Evolutionary conservation across 2,329 filamentous ascomycete genomes (phyloP).

Genomic region (Fusarium sp.): DNA sequence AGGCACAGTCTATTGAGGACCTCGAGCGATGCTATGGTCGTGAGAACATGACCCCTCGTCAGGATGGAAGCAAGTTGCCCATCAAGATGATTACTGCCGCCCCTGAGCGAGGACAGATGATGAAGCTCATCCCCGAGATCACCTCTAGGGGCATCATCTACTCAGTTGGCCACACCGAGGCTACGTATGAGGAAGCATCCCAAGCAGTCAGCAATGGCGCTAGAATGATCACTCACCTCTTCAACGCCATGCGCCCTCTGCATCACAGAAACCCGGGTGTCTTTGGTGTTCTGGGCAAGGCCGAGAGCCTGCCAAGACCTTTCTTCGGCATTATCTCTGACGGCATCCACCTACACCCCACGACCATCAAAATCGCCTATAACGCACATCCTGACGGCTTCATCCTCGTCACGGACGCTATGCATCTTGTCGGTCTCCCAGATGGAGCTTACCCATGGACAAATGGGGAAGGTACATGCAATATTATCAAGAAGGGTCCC

Average conservation of each 20-base stretch:
- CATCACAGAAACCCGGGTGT: constrained; percentile 93
- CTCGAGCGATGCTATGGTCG: constrained; percentile 78
- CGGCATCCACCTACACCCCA: constrained; percentile 89
- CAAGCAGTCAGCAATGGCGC: constrained; percentile 78
- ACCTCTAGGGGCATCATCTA: constrained; percentile 74
- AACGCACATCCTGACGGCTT: constrained; percentile 86
- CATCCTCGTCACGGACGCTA: constrained; percentile 91
- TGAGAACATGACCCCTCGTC: constrained; percentile 67
- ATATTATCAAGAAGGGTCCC: constrained; percentile 76
- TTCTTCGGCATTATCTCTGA: constrained; percentile 93
- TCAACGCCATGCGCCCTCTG: constrained; percentile 92
- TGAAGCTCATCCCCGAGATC: constrained; percentile 74
- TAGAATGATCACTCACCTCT: constrained; percentile 91
- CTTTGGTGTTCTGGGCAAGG: constrained; percentile 83
- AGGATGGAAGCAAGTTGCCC: constrained; percentile 50
- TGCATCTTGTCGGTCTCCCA: constrained; percentile 85
- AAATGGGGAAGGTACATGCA: constrained; percentile 70
- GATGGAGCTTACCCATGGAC: constrained; percentile 90
- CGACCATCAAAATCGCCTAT: constrained; percentile 88
- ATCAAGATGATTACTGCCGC: constrained; percentile 89
- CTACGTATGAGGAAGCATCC: constrained; percentile 84
- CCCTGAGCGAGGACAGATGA: constrained; percentile 81
- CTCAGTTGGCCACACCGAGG: constrained; percentile 88
- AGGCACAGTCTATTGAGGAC: constrained; percentile 72
- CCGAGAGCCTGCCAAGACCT: constrained; percentile 68